Evolutionary conservation across 2,329 filamentous ascomycete species (phyloP).

Genomic region (Xylaria sp.): DNA sequence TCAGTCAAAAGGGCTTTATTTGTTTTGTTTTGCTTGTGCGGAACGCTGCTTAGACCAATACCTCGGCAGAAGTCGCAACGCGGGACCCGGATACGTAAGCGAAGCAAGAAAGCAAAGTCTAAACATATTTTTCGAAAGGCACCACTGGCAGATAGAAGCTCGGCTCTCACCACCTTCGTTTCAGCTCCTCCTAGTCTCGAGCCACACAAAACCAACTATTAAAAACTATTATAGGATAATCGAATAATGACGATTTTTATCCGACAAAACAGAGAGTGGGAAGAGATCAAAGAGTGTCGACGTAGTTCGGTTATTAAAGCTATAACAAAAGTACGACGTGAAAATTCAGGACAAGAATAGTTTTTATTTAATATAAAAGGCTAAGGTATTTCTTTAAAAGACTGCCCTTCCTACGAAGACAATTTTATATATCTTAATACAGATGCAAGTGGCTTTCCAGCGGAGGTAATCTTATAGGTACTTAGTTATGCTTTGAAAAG

Average conservation of each 20-base stretch:
- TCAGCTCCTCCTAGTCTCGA: not conserved
- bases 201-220: not conserved
- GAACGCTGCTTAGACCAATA: not conserved
- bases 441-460: not conserved
- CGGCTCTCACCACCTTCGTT: constrained; percentile 3
- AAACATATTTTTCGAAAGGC: not conserved
- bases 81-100: not conserved
- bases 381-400: not conserved
- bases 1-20: too few relatives aligned
- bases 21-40: too few relatives aligned
- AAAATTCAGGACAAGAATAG: not conserved
- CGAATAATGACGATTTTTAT: not conserved
- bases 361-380: not conserved
- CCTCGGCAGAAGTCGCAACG: not conserved
- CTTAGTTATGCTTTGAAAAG: not conserved
- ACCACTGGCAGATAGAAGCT: not conserved
- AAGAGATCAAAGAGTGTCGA: not conserved
- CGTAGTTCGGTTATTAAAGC: not conserved
- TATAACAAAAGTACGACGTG: not conserved
- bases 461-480: not conserved
- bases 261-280: not conserved
- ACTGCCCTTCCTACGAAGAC: not conserved
- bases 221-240: not conserved
- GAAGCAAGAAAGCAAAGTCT: not conserved
- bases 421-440: constrained; percentile 6